Base-by-base conservation (phyloP, 805 yeast species). In the Kodamaea fukazawae region DNA sequence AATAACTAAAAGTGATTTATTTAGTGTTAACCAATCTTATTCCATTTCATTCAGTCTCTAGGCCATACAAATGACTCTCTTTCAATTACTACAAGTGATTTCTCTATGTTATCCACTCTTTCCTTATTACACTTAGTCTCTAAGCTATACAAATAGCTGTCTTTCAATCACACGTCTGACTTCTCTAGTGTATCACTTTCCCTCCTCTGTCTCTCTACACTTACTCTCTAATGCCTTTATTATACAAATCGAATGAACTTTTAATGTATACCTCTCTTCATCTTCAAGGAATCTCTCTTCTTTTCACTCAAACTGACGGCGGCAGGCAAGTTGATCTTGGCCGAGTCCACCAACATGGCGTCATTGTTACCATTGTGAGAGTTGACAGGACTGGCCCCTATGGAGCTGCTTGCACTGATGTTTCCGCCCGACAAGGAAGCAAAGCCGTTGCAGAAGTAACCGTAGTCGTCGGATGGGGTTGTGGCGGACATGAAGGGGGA, bases 191-290 rank as follows among this genome's bases (percentile, higher is more conserved):
- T n/a, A n/a, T n/a, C n/a, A n/a, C n/a, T n/a, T n/a, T n/a, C n/a
- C n/a, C n/a, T n/a, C n/a, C n/a, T n/a, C n/a, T n/a, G n/a, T n/a
- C n/a, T n/a, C n/a, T n/a, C n/a, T n/a, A n/a, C n/a, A n/a, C n/a
- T n/a, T 29, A 29, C 14, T 4, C 9, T 29, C 15, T 15, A 29
- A 29, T 29, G 14, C 17, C 6, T 29, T 11, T 15, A 12, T 15
- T 12, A 29, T 29, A 29, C 20, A 25, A 13, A 25, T 34, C 17
- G 22, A 7, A 11, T 12, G 12, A 22, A 22, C 12, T 10, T 11
- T 28, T 53, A 69, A 48, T 60, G 71, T 20, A 69, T 70, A 23
- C 75, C 75, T 54, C 75, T 57, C 41, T 70, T 70, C 52, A 70
- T 48, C 45, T 67, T 69, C 46, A 70, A 60, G 17, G 71, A 64